Conservation (phyloP, 225 moss, liverwort and hornwort genomes). For the Straminergon stramineum region DNA sequence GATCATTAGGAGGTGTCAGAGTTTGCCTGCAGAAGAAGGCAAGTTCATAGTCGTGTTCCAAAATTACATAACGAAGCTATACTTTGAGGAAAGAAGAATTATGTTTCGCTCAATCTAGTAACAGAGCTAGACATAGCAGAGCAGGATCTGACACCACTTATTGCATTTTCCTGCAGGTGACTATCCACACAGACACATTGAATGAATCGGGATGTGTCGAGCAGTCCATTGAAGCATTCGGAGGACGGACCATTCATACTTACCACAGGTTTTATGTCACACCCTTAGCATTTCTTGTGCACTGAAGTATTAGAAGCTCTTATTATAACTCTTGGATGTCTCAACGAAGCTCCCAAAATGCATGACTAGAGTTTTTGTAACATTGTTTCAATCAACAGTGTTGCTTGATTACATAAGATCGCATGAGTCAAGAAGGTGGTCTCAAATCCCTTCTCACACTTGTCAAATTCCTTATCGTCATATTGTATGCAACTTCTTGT, state of each 20-base stretch:
- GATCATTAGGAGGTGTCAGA: background rate
- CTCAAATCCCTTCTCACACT: background rate
- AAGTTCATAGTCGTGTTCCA: background rate
- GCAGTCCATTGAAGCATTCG: slow-evolving; percentile 81
- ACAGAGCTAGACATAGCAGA: background rate
- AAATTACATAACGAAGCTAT: background rate
- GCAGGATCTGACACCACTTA: background rate
- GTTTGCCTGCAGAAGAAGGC: background rate
- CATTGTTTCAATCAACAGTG: background rate
- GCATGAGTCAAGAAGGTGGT: background rate
- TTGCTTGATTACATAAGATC: background rate
- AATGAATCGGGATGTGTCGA: slow-evolving; percentile 98
- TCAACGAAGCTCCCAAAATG: too few species aligned
- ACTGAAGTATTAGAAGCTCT: background rate
- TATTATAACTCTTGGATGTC: background rate
- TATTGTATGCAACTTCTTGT: background rate
- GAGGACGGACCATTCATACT: slow-evolving; percentile 87
- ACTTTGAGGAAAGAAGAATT: background rate
- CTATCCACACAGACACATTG: slow-evolving; percentile 93
- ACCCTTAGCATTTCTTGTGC: background rate
- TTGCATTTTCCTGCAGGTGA: slow-evolving; percentile 42
- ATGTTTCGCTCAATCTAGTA: background rate
- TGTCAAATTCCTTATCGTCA: background rate
- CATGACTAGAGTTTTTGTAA: background rate
- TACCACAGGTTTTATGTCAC: slow-evolving; percentile 69